phyloP scores from a whole-genome alignment of 345 rosid species.

The Noccaea bulbosa region DNA sequence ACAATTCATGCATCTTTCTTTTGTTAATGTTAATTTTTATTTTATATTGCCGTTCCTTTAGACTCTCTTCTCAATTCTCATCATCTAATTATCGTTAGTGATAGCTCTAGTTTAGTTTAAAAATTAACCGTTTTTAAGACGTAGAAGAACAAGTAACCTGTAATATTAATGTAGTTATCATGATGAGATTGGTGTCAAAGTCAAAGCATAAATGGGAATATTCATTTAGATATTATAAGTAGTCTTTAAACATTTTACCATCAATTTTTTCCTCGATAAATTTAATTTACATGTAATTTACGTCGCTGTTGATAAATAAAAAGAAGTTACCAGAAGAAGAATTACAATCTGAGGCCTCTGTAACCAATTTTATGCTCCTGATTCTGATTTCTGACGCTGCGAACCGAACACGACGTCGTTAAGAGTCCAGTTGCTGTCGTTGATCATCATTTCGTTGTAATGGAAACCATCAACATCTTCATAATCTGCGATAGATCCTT shows the following conservation, averaged over 20 bases:
- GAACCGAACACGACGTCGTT: conserved; percentile 53
- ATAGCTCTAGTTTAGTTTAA: not conserved
- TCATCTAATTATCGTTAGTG: too few species aligned
- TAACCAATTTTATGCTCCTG: conserved; percentile 46
- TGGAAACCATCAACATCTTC: conserved; percentile 29
- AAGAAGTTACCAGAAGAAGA: conserved; percentile 42
- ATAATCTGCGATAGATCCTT: not conserved
- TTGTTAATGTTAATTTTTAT: not conserved
- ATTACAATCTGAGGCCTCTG: conserved; percentile 39
- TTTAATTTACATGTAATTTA: conserved; percentile 41
- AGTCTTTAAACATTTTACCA: not conserved
- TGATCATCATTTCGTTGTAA: conserved; percentile 31
- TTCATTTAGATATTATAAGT: not conserved
- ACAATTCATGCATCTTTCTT: not conserved
- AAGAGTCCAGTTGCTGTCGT: conserved; percentile 37
- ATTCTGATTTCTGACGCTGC: conserved; percentile 50
- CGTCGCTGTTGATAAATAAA: conserved; percentile 46
- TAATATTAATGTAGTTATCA: too few species aligned
- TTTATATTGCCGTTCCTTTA: not conserved
- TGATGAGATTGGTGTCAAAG: not conserved
- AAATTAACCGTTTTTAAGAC: not conserved
- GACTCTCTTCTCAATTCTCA: too few species aligned
- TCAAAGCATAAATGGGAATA: not conserved
- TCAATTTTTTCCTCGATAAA: not conserved
- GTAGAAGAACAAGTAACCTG: not conserved